Evolutionary conservation across 1,284 basidiomycete genomes (phyloP), one percentile per base, ranked within the genome.

Genomic region (Schizophyllum amplum): DNA sequence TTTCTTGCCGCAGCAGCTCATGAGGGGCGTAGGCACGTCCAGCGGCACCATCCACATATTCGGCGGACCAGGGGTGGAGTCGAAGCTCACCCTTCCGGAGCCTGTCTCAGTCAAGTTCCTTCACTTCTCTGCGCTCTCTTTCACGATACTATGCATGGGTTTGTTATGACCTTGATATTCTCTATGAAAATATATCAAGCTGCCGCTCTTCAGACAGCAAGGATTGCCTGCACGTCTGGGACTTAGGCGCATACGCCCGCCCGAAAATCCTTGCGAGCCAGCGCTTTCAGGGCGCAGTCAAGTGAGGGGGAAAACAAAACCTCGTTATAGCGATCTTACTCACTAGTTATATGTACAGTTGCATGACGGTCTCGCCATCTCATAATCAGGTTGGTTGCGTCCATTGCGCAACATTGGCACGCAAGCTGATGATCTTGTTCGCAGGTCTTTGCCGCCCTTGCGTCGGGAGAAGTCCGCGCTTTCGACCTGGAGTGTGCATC

Each of bases 401-500:
- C 57, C 58, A n/a, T n/a, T n/a, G n/a, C 27, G 25, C 51, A 50
- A 55, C 52, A 15, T 33, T 49, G 20, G 9, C 20, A 23, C 7
- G 46, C 48, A 20, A 11, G 48, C 48, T 50, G 11, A 22, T 55
- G 58, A 59, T 24, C 55, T 57, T 48, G 22, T 60, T 33, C 42
- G 52, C 63, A 87, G 86, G 78, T 77, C 50, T 84, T 88, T 62
- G 66, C 88, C 27, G 80, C 78, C 5, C 69, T 84, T 21, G 73
- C 79, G 60, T 79, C 75, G 24, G 85, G 82, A 49, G 79, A 82
- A 57, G 72, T 87, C 60, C 76, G 80, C 59, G 84, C 86, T 2
- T 91, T 86, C 65, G 90, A 93, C 66, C 63, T 92, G 21, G 72
- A 80, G 5, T 86, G 87, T 61, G 71, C 81, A 22, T 72, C 79